Base-by-base conservation (phyloP, 2,329 filamentous ascomycete genomes). In the Ceratocystis eucalypticola region DNA sequence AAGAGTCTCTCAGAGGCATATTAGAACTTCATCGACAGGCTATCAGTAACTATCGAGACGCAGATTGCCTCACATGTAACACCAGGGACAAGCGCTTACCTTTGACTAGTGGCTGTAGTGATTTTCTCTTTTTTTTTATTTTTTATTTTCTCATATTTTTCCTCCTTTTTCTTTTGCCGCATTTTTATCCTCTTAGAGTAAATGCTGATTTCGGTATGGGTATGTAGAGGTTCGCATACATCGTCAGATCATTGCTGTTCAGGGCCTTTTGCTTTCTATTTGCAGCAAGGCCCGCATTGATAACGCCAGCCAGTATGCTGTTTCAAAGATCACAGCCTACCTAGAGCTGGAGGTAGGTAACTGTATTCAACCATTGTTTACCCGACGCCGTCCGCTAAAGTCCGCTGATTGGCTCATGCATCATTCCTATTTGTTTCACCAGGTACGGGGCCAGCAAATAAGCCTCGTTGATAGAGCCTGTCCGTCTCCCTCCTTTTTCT, bases 141-240 rank as follows among this genome's bases (percentile, higher is more conserved):
- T 20, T 61, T 15, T 8, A 41, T 17, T 25, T 2, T 46, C 17
- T 44, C 10, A 12, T 50, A 2, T 3, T 12, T 55, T 10, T 28
- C n/a, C 5, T 17, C 5, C 4, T 28, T 64, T 20, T 53, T 37
- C 25, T 68, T 61, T 44, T 50, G 61, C 20, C 53, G 41, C 66
- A 22, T 45, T 46, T 63, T 6, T 22, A 41, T 59, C n/a, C 63
- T 62, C 2, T 22, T 33, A 57, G 37, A 5, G 37, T 15, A 15
- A 5, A 15, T 41, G 37, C 37, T 41, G 37, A 15, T 41, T 12
- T 12, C 37, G 8, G 10, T 4, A 12, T 41, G 37, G 37, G 37
- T 12, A 41, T 12, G 37, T 15, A 15, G 37, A 41, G 37, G 37
- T 4, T 15, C 37, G 10, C 12, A 12, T 41, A 15, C 10, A 41